phyloP scores from a whole-genome alignment of 106 monocot species.

The Dioscorea alata region DNA sequence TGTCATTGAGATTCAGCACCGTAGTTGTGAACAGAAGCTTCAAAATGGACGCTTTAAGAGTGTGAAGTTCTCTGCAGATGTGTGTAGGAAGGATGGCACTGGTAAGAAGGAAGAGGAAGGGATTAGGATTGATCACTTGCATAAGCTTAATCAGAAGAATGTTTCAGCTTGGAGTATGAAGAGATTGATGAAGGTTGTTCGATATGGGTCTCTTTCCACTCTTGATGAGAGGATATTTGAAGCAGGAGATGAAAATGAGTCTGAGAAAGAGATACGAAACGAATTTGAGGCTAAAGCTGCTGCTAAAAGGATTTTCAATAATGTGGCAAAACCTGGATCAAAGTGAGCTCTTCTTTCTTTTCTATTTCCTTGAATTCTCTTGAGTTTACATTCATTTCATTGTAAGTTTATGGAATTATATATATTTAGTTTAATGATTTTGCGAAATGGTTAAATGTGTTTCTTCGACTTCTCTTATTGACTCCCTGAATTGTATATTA shows the following conservation, averaged over 20 bases:
- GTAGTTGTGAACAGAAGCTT: slow-evolving; percentile 5
- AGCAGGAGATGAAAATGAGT: slow-evolving; percentile 43
- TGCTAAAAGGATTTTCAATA: slow-evolving; percentile 75
- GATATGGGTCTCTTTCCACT: slow-evolving; percentile 55
- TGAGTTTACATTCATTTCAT: too few relatives aligned
- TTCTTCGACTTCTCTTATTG: too few relatives aligned
- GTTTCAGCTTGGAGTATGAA: slow-evolving; percentile 95
- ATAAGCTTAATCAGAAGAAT: slow-evolving; percentile 73
- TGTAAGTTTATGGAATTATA: too few relatives aligned
- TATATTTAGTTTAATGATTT: too few relatives aligned
- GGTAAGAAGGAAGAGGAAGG: slow-evolving; percentile 23
- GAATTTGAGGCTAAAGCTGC: slow-evolving; percentile 79
- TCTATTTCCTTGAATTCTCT: too few relatives aligned
- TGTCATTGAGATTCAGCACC: slow-evolving; percentile 31
- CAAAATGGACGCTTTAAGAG: too few relatives aligned
- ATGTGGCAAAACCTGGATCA: slow-evolving; percentile 50
- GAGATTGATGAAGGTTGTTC: slow-evolving; percentile 64
- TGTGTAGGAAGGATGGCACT: slow-evolving; percentile 1
- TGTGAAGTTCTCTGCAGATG: not conserved
- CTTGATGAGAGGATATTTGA: slow-evolving; percentile 46
- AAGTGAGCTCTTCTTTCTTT: slow-evolving; percentile 28
- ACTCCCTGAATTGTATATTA: too few relatives aligned
- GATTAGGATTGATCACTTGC: slow-evolving; percentile 59
- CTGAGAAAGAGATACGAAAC: slow-evolving; percentile 44
- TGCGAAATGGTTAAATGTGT: too few relatives aligned